Percentiles rank a stretch among this genome's conserved stretches.
Evolutionary conservation across 2,329 filamentous ascomycete species (phyloP).

Genomic region (Aspergillus texensis): DNA sequence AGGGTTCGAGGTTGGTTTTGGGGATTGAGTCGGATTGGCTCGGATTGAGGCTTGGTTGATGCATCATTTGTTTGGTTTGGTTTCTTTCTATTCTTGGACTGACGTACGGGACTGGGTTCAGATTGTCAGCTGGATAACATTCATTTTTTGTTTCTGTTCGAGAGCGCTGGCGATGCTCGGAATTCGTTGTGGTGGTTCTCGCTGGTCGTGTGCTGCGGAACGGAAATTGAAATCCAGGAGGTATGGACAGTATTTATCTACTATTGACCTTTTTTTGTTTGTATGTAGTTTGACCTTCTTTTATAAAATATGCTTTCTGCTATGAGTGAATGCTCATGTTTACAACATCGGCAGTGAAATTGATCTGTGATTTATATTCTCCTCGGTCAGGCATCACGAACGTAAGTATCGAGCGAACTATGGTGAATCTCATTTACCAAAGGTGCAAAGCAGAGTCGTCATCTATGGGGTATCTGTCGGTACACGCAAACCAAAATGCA

Average conservation of each 20-base stretch:
- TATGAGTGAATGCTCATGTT: neutral
- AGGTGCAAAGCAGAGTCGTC: neutral
- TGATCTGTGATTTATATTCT: neutral
- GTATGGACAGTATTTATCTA: too few species aligned
- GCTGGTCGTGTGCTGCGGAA: neutral
- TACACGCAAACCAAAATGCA: conserved; percentile 1
- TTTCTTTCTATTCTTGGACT: neutral
- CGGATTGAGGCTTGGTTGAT: neutral
- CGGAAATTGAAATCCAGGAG: neutral
- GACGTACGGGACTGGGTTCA: neutral
- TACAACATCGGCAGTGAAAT: neutral
- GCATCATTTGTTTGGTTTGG: too few species aligned
- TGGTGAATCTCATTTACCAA: neutral
- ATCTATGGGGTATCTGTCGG: conserved; percentile 9
- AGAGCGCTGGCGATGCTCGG: neutral
- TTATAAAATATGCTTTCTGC: neutral
- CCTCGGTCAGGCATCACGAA: neutral
- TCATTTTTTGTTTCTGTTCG: neutral
- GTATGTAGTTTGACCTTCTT: too few species aligned
- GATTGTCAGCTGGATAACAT: neutral
- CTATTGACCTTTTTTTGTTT: neutral
- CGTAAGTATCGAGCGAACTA: neutral
- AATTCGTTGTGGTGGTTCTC: neutral
- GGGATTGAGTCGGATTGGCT: neutral
- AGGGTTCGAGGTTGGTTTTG: neutral